These are phyloP conservation scores for Mycena maculata DNA, from an alignment of 768 basidiomycete genomes.

Conservation along the genomic window DNA sequence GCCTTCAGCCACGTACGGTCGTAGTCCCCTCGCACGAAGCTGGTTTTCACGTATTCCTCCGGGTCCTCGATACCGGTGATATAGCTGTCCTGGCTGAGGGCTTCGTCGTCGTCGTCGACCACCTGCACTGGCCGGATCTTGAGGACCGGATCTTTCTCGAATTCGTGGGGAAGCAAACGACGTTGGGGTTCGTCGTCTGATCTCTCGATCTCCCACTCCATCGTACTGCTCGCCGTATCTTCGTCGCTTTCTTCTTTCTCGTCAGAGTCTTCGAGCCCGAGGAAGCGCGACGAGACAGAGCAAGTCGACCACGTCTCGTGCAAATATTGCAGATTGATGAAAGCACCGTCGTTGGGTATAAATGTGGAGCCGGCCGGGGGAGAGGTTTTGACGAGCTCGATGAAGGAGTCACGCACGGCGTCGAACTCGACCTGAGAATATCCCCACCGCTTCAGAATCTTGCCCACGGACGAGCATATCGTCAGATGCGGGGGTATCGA, in stretches of 20 bases:
- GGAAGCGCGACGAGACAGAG: constrained; percentile 3
- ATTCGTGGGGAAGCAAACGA: constrained; percentile 14
- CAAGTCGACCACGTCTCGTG: background rate
- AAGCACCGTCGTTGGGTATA: background rate
- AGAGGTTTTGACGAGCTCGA: background rate
- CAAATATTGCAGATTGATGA: background rate
- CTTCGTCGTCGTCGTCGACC: constrained; percentile 4
- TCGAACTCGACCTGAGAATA: background rate
- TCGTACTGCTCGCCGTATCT: background rate
- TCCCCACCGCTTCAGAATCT: constrained; percentile 5
- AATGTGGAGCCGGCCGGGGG: background rate
- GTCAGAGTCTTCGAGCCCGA: background rate
- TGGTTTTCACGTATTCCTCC: constrained; percentile 3
- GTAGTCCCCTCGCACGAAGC: background rate
- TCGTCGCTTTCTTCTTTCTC: background rate
- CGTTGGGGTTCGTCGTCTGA: constrained; percentile 13
- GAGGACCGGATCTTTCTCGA: background rate
- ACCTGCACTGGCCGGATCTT: background rate
- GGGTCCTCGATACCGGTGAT: constrained; percentile 6
- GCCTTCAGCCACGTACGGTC: constrained; percentile 5
- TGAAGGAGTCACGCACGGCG: background rate
- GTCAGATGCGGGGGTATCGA: constrained; percentile 13
- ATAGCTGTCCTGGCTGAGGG: constrained; percentile 11
- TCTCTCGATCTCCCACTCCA: constrained; percentile 1
- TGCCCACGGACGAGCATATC: background rate